Percentiles rank a stretch among this genome's conserved stretches.
phyloP scores from a whole-genome alignment of 176 grass and related monocot species.

The Triticum turgidum region DNA sequence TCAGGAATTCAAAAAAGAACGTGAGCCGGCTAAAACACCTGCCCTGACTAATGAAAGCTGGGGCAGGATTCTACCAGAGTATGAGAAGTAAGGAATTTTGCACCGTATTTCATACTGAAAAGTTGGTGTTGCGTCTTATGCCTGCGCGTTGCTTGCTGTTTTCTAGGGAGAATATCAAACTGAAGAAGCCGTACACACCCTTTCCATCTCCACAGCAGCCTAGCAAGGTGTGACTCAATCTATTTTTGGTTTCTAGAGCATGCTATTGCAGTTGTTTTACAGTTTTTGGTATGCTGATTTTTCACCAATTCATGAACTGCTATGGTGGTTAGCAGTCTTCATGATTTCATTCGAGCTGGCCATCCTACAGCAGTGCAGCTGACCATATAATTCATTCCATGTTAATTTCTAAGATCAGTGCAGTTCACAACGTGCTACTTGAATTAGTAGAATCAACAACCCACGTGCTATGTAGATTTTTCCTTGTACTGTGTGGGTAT shows the following conservation, averaged over 20 bases:
- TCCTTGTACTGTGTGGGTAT: neutral
- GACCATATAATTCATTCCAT: neutral
- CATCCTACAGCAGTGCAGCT: neutral
- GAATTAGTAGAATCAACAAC: neutral
- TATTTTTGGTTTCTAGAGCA: neutral
- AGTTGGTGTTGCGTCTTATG: neutral
- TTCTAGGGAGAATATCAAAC: conserved; percentile 78
- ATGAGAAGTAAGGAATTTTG: conserved; percentile 60
- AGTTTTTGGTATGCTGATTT: neutral
- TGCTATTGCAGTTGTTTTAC: neutral
- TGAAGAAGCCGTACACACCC: conserved; percentile 92
- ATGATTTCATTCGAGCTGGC: neutral
- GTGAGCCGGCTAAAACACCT: conserved; percentile 71
- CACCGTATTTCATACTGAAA: neutral
- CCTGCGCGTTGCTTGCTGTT: neutral
- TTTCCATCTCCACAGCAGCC: conserved; percentile 81
- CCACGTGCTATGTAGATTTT: neutral
- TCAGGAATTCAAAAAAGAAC: conserved; percentile 75
- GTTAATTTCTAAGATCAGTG: neutral
- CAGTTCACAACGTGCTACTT: neutral
- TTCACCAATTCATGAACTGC: neutral
- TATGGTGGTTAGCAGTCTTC: neutral
- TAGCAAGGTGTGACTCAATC: conserved; percentile 60
- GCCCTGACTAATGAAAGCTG: conserved; percentile 61
- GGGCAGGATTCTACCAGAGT: conserved; percentile 79